Evolutionary conservation across 2,329 filamentous ascomycete species (phyloP).

Genomic region (Clonostachys byssicola): DNA sequence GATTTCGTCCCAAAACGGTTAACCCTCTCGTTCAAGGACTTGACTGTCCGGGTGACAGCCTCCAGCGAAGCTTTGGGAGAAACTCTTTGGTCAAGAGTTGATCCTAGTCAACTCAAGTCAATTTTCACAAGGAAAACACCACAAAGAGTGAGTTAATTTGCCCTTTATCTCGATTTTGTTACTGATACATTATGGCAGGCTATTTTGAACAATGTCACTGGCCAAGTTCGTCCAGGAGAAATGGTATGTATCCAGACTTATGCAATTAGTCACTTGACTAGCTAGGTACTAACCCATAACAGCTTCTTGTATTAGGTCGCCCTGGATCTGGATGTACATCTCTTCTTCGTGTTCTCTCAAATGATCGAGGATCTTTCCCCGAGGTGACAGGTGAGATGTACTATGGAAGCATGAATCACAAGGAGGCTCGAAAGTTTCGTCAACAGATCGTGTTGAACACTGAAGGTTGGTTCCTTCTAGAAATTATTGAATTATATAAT

Average conservation of each 20-base stretch:
- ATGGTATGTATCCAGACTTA: slow-evolving; percentile 22
- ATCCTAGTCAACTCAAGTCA: slow-evolving; percentile 8
- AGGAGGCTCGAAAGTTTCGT: slow-evolving; percentile 13
- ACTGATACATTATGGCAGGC: slow-evolving; percentile 16
- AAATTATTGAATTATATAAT: neutral
- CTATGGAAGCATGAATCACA: slow-evolving; percentile 16
- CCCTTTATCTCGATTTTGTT: neutral
- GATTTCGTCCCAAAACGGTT: slow-evolving; percentile 11
- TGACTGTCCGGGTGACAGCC: slow-evolving; percentile 10
- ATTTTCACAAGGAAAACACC: slow-evolving; percentile 2
- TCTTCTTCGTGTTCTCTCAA: slow-evolving; percentile 19
- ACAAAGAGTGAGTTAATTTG: neutral
- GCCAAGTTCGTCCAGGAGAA: slow-evolving; percentile 33
- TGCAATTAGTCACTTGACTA: neutral
- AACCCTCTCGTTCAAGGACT: slow-evolving; percentile 10
- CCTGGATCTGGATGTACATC: slow-evolving; percentile 24
- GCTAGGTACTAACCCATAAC: neutral
- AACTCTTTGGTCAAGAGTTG: slow-evolving; percentile 13
- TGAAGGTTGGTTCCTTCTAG: slow-evolving; percentile 10
- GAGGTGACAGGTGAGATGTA: slow-evolving; percentile 15
- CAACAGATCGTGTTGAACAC: slow-evolving; percentile 24
- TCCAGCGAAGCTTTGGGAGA: slow-evolving; percentile 12
- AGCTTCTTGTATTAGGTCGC: slow-evolving; percentile 23
- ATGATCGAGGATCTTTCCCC: slow-evolving; percentile 17
- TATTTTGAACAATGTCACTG: slow-evolving; percentile 28